Percentiles rank a stretch among this genome's conserved stretches.
These are phyloP conservation scores for Talaromyces atroroseus DNA, from an alignment of 2,329 filamentous ascomycete genomes.

Conservation along the genomic window DNA sequence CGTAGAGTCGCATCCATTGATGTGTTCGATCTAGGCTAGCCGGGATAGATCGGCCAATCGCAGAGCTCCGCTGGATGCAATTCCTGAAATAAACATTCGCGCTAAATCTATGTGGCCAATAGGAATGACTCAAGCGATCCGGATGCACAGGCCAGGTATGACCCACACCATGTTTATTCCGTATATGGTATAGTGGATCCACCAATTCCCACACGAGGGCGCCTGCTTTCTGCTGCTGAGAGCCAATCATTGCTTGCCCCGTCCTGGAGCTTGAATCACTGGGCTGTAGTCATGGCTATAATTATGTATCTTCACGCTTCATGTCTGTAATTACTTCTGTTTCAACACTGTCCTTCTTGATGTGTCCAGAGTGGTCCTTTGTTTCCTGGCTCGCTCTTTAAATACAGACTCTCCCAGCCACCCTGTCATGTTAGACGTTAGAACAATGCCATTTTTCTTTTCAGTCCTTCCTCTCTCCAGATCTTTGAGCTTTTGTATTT, in stretches of 20 bases:
- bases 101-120: background rate
- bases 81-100: slow-evolving; percentile 1
- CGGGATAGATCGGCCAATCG: background rate
- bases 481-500: background rate
- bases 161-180: background rate
- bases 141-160: background rate
- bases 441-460: background rate
- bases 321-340: background rate
- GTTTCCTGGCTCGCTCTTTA: background rate
- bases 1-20: background rate
- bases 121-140: background rate
- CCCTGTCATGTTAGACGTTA: background rate
- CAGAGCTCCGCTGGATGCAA: background rate
- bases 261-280: slow-evolving; percentile 1
- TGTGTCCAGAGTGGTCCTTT: background rate
- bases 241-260: slow-evolving; percentile 11
- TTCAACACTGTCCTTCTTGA: background rate
- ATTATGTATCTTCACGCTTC: background rate
- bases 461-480: background rate
- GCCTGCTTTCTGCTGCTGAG: slow-evolving; percentile 1
- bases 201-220: background rate
- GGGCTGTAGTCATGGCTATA: background rate
- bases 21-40: background rate
- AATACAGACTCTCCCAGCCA: background rate
- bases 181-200: background rate